A percentile compares a stretch with the other conserved stretches of the same genome.
phyloP scores from a whole-genome alignment of 768 basidiomycete genomes.

The Leccinum broughii region DNA sequence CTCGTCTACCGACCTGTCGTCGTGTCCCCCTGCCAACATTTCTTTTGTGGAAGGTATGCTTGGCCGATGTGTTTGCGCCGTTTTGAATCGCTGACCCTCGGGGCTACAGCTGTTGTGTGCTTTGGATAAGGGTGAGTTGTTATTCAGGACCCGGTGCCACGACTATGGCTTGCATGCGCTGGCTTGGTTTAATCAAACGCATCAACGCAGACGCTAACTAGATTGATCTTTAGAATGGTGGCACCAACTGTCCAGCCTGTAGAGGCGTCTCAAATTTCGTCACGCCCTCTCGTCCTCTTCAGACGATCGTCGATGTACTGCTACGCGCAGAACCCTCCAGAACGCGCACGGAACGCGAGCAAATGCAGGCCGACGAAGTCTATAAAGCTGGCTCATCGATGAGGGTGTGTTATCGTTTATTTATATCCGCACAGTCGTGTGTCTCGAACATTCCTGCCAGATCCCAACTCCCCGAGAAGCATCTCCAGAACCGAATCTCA shows the following conservation, averaged over 20 bases:
- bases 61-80: neutral
- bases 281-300: conserved; percentile 70
- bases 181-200: neutral
- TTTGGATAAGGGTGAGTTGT: conserved; percentile 80
- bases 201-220: conserved; percentile 12
- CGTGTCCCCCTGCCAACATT: conserved; percentile 84
- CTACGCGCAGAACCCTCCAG: conserved; percentile 70
- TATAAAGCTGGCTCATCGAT: conserved; percentile 63
- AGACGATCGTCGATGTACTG: conserved; percentile 70
- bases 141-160: conserved; percentile 4
- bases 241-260: conserved; percentile 82
- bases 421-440: neutral
- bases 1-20: conserved; percentile 81
- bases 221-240: conserved; percentile 62
- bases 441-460: conserved; percentile 36
- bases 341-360: conserved; percentile 67
- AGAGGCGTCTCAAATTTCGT: conserved; percentile 68
- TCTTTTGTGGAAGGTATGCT: conserved; percentile 83
- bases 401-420: conserved; percentile 49
- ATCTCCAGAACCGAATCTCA: conserved; percentile 74
- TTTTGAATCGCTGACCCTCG: conserved; percentile 45
- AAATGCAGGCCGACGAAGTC: conserved; percentile 79
- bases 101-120: conserved; percentile 63
- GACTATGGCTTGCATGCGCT: neutral
- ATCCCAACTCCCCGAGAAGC: conserved; percentile 74